These are phyloP conservation scores for Clarireedia homoeocarpa DNA, from an alignment of 2,329 filamentous ascomycete species.

Conservation along the genomic window DNA sequence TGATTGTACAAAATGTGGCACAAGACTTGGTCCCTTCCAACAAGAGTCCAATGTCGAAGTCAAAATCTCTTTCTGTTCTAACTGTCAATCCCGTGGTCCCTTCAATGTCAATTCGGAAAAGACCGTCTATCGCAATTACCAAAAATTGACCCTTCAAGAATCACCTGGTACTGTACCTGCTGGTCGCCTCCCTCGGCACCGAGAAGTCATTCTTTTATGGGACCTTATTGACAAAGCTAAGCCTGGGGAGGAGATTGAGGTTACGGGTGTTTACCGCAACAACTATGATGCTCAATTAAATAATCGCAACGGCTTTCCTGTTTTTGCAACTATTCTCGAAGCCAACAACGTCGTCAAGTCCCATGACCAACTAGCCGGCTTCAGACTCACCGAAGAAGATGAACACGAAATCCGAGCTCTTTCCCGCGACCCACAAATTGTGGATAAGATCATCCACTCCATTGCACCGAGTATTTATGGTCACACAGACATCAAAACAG, in stretches of 20 bases:
- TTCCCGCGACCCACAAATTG: constrained; percentile 81
- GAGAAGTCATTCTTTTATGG: constrained; percentile 93
- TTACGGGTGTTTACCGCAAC: constrained; percentile 95
- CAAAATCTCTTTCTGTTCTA: constrained; percentile 92
- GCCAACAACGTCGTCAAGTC: constrained; percentile 96
- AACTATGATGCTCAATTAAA: constrained; percentile 97
- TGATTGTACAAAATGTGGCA: constrained; percentile 87
- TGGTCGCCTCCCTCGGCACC: constrained; percentile 83
- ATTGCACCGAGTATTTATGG: constrained; percentile 98
- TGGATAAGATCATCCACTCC: constrained; percentile 87
- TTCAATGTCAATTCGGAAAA: constrained; percentile 96
- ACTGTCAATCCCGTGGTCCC: constrained; percentile 88
- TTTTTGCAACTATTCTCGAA: constrained; percentile 95
- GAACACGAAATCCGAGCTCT: constrained; percentile 83
- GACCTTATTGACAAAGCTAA: constrained; percentile 96
- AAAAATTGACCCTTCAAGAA: constrained; percentile 94
- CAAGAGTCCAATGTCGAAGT: constrained; percentile 96
- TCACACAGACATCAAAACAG: constrained; percentile 94
- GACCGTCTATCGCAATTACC: constrained; percentile 97
- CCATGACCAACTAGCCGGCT: constrained; percentile 94
- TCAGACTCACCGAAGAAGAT: constrained; percentile 90
- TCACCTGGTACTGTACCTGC: constrained; percentile 95
- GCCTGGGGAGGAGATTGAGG: constrained; percentile 94
- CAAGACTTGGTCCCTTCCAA: constrained; percentile 90
- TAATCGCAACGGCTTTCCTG: constrained; percentile 96